These are phyloP conservation scores for Amanita brunnescens DNA, from an alignment of 768 basidiomycete species.

Conservation along the genomic window DNA sequence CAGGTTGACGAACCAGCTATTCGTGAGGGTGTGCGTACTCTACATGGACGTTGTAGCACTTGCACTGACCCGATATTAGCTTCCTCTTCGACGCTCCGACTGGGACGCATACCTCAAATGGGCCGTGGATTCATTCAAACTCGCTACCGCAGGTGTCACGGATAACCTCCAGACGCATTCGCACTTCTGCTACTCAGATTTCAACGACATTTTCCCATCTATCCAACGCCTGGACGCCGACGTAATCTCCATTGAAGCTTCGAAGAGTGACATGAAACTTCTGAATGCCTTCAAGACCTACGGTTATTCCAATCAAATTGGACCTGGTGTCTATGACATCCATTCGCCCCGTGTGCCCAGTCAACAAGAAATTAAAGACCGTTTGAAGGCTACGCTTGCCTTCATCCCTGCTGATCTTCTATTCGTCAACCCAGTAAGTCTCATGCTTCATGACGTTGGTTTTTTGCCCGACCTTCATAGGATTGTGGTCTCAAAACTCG, in stretches of 20 bases:
- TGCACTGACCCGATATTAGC: slow-evolving; percentile 29
- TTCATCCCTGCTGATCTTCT: slow-evolving; percentile 76
- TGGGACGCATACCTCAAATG: slow-evolving; percentile 96
- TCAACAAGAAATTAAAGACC: slow-evolving; percentile 89
- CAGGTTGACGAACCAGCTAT: slow-evolving; percentile 99
- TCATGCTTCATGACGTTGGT: neutral
- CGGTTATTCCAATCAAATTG: slow-evolving; percentile 95
- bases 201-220: slow-evolving; percentile 96
- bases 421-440: slow-evolving; percentile 79
- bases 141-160: slow-evolving; percentile 91
- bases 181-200: slow-evolving; percentile 99
- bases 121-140: slow-evolving; percentile 99
- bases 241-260: slow-evolving; percentile 97
- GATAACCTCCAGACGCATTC: slow-evolving; percentile 96
- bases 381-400: slow-evolving; percentile 74
- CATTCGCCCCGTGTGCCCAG: slow-evolving; percentile 98
- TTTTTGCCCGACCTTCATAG: slow-evolving; percentile 20
- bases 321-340: slow-evolving; percentile 98
- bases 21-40: slow-evolving; percentile 80
- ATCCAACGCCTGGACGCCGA: slow-evolving; percentile 97
- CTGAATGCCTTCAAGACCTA: slow-evolving; percentile 91
- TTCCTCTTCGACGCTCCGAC: slow-evolving; percentile 92
- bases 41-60: slow-evolving; percentile 3
- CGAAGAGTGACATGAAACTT: slow-evolving; percentile 98
- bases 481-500: slow-evolving; percentile 99